Percentiles rank a stretch among this genome's conserved stretches.
phyloP scores from a whole-genome alignment of 2,329 filamentous ascomycete species.

The Neonectria sp. region DNA sequence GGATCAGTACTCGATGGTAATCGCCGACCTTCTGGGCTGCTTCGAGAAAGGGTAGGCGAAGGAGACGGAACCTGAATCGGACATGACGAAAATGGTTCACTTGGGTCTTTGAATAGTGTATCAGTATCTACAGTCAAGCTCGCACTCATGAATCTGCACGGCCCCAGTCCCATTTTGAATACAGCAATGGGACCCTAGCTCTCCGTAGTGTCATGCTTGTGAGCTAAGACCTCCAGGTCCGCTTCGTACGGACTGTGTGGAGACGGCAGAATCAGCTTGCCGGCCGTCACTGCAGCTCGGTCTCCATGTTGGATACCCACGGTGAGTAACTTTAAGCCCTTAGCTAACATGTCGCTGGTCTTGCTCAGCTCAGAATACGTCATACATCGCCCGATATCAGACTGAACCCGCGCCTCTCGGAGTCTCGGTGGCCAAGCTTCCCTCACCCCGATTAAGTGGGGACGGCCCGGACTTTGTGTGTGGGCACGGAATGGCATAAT shows the following conservation, averaged over 20 bases:
- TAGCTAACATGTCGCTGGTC: background rate
- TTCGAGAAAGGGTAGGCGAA: background rate
- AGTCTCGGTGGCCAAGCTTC: background rate
- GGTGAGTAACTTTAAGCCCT: background rate
- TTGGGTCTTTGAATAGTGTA: background rate
- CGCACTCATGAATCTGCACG: background rate
- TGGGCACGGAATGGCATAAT: slow-evolving; percentile 2
- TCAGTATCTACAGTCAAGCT: background rate
- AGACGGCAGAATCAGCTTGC: background rate
- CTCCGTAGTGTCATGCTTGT: slow-evolving; percentile 1
- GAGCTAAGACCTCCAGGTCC: background rate
- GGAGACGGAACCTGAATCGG: background rate
- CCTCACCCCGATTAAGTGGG: slow-evolving; percentile 1
- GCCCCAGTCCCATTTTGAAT: background rate
- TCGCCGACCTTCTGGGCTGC: background rate
- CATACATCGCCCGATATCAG: background rate
- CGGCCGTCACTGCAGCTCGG: background rate
- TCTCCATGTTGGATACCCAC: background rate
- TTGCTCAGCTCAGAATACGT: background rate
- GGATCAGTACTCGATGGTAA: background rate
- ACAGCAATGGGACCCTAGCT: background rate
- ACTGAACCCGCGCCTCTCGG: background rate
- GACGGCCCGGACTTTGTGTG: slow-evolving; percentile 2
- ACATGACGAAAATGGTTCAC: background rate
- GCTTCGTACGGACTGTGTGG: background rate